Evolutionary conservation across 202 grass and related monocot species (phyloP).

Genomic region (Dendrocalamus latiflorus): DNA sequence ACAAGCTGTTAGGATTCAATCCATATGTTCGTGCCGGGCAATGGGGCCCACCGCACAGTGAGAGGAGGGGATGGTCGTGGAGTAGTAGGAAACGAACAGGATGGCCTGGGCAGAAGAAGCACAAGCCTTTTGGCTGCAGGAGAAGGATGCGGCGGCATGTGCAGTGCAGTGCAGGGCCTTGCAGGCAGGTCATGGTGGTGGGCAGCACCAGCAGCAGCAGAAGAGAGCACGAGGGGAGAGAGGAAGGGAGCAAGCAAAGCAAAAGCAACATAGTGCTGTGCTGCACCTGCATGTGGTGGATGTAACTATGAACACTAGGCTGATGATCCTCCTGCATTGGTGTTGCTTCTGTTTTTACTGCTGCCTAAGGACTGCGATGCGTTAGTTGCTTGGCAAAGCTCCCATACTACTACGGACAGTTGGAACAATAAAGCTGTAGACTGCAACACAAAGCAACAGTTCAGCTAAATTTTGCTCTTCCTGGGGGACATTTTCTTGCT

Average conservation of each 20-base stretch:
- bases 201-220: not conserved
- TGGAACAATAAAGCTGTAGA: constrained; percentile 48
- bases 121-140: not conserved
- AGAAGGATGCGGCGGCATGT: not conserved
- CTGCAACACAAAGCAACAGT: constrained; percentile 35
- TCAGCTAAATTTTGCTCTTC: constrained; percentile 5
- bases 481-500: not conserved
- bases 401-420: constrained; percentile 19
- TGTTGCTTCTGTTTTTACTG: constrained; percentile 13
- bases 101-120: not conserved
- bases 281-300: constrained; percentile 13
- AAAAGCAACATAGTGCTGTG: not conserved
- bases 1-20: not conserved
- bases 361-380: not conserved
- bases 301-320: constrained; percentile 13
- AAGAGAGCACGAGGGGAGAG: not conserved
- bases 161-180: not conserved
- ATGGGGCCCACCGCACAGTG: not conserved
- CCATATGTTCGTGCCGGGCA: not conserved
- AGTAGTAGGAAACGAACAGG: not conserved
- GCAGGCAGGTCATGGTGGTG: constrained; percentile 1
- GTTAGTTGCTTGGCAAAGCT: not conserved
- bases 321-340: constrained; percentile 12
- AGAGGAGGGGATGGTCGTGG: not conserved
- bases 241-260: not conserved